phyloP scores from a whole-genome alignment of 2,329 filamentous ascomycete genomes.

The Hymenotorrendiella dingleyae region DNA sequence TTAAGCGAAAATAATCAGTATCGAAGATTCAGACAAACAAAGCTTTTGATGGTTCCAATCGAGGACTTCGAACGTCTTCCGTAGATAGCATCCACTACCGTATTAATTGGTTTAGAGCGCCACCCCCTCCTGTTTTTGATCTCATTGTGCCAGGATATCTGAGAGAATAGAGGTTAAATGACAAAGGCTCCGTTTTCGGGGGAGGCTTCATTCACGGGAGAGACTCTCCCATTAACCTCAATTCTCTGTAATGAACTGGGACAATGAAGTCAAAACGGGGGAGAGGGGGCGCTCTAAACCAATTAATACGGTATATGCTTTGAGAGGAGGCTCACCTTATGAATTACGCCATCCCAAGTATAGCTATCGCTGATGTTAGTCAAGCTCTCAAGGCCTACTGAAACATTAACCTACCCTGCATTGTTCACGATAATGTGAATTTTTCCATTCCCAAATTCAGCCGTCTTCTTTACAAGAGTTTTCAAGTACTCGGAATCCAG shows the following conservation, averaged over 20 bases:
- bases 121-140: too few species aligned
- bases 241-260: too few species aligned
- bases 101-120: too few species aligned
- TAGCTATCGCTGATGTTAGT: conserved; percentile 38
- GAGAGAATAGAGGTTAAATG: too few species aligned
- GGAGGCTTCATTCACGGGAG: too few species aligned
- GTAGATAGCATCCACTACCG: conserved; percentile 9
- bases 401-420: conserved; percentile 46
- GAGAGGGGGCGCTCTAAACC: too few species aligned
- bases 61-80: conserved; percentile 10
- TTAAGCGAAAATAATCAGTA: conserved; percentile 12
- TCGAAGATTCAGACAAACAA: conserved; percentile 3
- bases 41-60: too few species aligned
- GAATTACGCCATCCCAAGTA: conserved; percentile 89
- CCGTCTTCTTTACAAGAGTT: conserved; percentile 65
- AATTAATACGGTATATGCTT: too few species aligned
- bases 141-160: too few species aligned
- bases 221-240: too few species aligned
- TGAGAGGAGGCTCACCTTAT: conserved; percentile 50
- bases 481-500: conserved; percentile 65
- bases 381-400: neutral
- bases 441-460: conserved; percentile 77
- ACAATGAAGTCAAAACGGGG: too few species aligned
- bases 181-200: too few species aligned
- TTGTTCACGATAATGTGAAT: conserved; percentile 92